Evolutionary conservation across 148 eudicot genomes (phyloP), one percentile per base, ranked within the genome.

Genomic region (Limonium bicolor): DNA sequence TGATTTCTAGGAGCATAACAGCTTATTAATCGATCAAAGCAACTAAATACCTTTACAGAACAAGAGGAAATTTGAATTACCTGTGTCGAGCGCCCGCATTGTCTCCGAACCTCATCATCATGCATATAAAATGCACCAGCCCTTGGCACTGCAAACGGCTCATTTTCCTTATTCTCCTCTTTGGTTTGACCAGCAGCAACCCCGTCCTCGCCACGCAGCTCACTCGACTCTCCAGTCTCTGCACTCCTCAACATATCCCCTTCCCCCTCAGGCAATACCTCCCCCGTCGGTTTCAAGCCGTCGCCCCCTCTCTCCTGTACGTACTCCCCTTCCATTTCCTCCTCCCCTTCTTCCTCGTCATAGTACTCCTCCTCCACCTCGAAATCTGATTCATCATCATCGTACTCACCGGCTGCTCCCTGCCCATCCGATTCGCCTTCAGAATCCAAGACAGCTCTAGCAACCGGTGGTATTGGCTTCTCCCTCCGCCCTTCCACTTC

Each of bases 51-150:
- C n/a, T n/a, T n/a, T n/a, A n/a, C n/a, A n/a, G n/a, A n/a, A n/a
- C n/a, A n/a, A n/a, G n/a, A n/a, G n/a, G n/a, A n/a, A n/a, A n/a
- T n/a, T n/a, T n/a, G n/a, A 20, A 41, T 33, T 68, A 80, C 95
- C 95, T 85, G 58, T 80, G 20, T 36, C 81, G 60, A 24, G 87
- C 87, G 32, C 64, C 77, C 8, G 67, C 68, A 64, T 48, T 76
- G 58, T 66, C 85, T 13, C 77, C 51, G 50, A 82, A 86, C 35
- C 96, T n/a, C 70, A 56, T 86, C 96, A 64, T 86, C 96, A 12
- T 86, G 94, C 96, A 86, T 86, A 51, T 86, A 86, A 49, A 86
- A 86, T 1, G 96, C 94, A 13, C 96, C 96, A 0, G 88, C 70
- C 5, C 87, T 86, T 0, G 96, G 96, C 41, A 86, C 94, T 0